Base-by-base conservation (phyloP, 345 rosid genomes). In the Arabidopsis arenosa region DNA sequence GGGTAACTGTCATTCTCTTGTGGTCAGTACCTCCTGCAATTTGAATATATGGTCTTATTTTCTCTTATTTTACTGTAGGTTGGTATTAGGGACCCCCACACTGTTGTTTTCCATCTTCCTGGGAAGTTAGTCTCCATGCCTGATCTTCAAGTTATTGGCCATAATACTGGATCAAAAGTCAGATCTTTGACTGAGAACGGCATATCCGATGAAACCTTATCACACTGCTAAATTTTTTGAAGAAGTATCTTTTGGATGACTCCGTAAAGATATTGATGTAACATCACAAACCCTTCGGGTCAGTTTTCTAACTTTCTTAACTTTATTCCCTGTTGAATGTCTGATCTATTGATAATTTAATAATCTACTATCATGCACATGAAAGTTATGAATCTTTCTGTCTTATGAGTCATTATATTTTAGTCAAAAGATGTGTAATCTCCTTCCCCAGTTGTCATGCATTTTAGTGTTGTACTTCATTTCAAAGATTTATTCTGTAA, bases 211-310 rank as follows among this genome's bases (percentile, higher is more conserved):
- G 95, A 86, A 71, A 85, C 86, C 82, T 94, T 70, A 53, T 84
- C 57, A 70, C 86, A 21, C 85, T 94, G 63, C 76, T 92, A 79
- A 94, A 88, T 76, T 66, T 84, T 76, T 48, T 94, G 88, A 89
- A 89, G 86, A 94, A 90, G 80, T 90, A 85, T 83, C 80, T 94
- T 68, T 86, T 90, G 93, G 98, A 92, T 73, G 97, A 90, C 60
- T 88, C 89, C 64, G 97, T 84, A 45, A 80, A 84, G 79, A 86
- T 83, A 77, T 94, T 77, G 97, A 94, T 83, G 80, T 84, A 69
- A 82, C 97, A 33, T 92, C 96, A 13, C 96, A 84, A 83, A 85
- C 96, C 56, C 95, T 94, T 72, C 85, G 86, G 88, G 98, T 94
- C 81, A 86, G 96, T 79, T 52, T 54, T 57, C 57, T 52, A 59